Evolutionary conservation across 1,284 basidiomycete genomes (phyloP), one percentile per base, ranked within the genome.

Genomic region (Cryptococcus sp.): DNA sequence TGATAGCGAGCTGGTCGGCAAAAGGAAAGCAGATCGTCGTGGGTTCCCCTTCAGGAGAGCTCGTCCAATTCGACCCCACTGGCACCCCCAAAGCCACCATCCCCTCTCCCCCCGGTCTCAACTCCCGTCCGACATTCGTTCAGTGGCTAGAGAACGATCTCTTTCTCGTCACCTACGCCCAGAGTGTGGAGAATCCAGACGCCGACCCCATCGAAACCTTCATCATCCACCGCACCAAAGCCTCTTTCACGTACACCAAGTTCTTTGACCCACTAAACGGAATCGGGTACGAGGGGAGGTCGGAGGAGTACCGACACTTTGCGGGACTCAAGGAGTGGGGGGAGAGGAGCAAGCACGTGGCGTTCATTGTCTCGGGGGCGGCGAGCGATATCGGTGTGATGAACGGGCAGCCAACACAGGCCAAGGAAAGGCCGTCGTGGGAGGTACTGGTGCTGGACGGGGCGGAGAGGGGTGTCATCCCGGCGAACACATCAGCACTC

Each of bases 91-190:
- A 83, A 65, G 77, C 78, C 5, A 65, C 73, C 20, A 70, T 82
- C 2, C 70, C 77, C 1, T 57, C 68, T 12, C 79, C 81, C 0
- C 57, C 69, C 0, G 72, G 71, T 3, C 64, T 80, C 0, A 51
- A 69, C 0, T 62, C 67, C 36, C 62, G 60, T 40, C 60, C 72
- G 4, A 56, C 68, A 0, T 77, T 76, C 16, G 65, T 82, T 18
- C 73, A 77, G 39, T 83, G 82, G 82, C 70, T 82, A 21, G 82
- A 83, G 67, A 83, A 82, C 62, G 77, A 82, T 63, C 72, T 80
- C 46, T 82, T 82, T 58, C 59, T 82, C 47, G 79, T 75, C 5
- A 78, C 78, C 3, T 83, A 82, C 67, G 77, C 77, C 20, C 63
- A 69, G 1, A 66, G 66, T 0, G 61, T 56, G 11, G 67, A 67